Evolutionary conservation across 2,329 filamentous ascomycete genomes (phyloP).

Genomic region (Didymella pinodella): DNA sequence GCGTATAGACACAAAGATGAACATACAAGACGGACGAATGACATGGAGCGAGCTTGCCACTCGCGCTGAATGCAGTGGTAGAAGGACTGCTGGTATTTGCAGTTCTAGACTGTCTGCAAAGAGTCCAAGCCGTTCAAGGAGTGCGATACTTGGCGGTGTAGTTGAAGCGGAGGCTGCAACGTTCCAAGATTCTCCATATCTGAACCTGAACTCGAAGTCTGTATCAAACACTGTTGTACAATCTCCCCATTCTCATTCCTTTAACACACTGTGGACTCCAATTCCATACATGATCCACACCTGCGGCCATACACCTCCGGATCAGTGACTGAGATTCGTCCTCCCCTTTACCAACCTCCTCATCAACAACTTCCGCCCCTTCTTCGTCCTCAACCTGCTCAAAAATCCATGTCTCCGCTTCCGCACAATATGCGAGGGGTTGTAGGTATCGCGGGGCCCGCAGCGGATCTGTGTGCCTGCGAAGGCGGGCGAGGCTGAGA

Average conservation of each 20-base stretch:
- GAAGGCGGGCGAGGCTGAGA: constrained; percentile 49
- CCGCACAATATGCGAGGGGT: constrained; percentile 66
- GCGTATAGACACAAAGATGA: too few species aligned
- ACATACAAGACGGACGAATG: too few species aligned
- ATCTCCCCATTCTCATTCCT: neutral
- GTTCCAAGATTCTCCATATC: too few species aligned
- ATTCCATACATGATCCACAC: too few species aligned
- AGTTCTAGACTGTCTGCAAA: neutral
- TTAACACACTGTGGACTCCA: too few species aligned
- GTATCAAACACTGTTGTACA: constrained; percentile 14
- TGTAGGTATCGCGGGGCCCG: constrained; percentile 64
- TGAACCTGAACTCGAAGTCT: too few species aligned
- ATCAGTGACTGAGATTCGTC: constrained; percentile 43
- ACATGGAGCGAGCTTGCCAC: too few species aligned
- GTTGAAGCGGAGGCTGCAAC: too few species aligned
- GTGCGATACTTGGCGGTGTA: too few species aligned
- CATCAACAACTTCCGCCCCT: constrained; percentile 62
- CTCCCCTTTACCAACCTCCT: constrained; percentile 63
- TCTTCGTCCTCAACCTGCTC: constrained; percentile 60
- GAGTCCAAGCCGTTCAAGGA: too few species aligned
- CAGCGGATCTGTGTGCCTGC: constrained; percentile 54
- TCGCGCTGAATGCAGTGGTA: too few species aligned
- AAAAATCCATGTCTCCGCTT: constrained; percentile 70
- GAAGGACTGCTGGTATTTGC: neutral
- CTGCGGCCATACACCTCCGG: too few species aligned